phyloP scores from a whole-genome alignment of 306 rosid species.

The Prunus davidiana region DNA sequence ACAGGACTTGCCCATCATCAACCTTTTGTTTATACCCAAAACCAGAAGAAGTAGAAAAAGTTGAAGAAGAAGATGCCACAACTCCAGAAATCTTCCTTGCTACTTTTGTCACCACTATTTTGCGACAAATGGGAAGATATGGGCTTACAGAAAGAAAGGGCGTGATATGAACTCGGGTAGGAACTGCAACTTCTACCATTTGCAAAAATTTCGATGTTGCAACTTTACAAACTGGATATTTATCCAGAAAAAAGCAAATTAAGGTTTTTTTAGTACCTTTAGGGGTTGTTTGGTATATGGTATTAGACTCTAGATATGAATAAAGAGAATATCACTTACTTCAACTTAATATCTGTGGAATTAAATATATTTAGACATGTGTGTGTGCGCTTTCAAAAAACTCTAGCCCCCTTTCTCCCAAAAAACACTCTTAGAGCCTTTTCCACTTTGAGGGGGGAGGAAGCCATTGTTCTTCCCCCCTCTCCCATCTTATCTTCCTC shows the following conservation, averaged over 20 bases:
- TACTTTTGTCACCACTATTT: neutral
- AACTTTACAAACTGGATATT: neutral
- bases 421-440: too few species aligned
- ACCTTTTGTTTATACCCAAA: constrained; percentile 16
- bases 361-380: too few species aligned
- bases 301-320: too few species aligned
- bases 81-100: constrained; percentile 17
- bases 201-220: constrained; percentile 3
- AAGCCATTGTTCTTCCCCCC: too few species aligned
- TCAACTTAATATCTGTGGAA: too few species aligned
- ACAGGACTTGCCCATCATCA: constrained; percentile 29
- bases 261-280: neutral
- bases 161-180: constrained; percentile 23
- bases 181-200: constrained; percentile 25
- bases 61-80: constrained; percentile 17
- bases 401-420: too few species aligned
- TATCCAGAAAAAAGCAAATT: neutral
- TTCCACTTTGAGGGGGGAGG: too few species aligned
- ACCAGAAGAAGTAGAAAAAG: constrained; percentile 11
- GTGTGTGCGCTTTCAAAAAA: too few species aligned
- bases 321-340: too few species aligned
- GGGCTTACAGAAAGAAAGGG: constrained; percentile 27
- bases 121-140: neutral
- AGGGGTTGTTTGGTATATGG: too few species aligned
- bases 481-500: too few species aligned